A percentile compares a stretch with the other conserved stretches of the same genome.
These are phyloP conservation scores for Neurospora tetrasperma DNA, from an alignment of 495 filamentous ascomycete species.

Conservation along the genomic window DNA sequence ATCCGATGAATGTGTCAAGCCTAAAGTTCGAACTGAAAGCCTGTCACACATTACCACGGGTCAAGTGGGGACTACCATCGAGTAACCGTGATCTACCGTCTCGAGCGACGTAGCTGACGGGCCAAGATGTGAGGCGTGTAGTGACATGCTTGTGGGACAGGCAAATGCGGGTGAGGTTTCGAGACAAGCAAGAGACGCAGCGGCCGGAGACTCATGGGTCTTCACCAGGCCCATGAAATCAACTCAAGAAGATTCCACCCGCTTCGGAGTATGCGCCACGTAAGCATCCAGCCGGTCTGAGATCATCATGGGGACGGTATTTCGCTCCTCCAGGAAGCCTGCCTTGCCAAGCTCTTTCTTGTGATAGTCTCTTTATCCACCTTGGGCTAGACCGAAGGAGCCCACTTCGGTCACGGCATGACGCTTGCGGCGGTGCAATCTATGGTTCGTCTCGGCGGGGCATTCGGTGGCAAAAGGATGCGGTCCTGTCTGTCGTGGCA, in stretches of 20 bases:
- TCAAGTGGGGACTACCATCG: constrained; percentile 8
- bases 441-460: constrained; percentile 4
- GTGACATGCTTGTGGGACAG: constrained; percentile 23
- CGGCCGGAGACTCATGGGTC: not conserved
- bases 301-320: not conserved
- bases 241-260: not conserved
- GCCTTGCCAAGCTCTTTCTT: constrained; percentile 1
- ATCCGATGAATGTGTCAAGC: constrained; percentile 2
- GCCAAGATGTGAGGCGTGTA: constrained; percentile 16
- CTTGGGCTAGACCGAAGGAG: constrained; percentile 5
- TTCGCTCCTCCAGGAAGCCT: not conserved
- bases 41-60: constrained; percentile 14
- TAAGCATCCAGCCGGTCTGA: constrained; percentile 2
- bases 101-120: constrained; percentile 9
- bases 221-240: constrained; percentile 3
- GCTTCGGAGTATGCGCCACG: constrained; percentile 7
- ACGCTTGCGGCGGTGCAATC: constrained; percentile 12
- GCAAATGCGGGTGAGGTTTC: constrained; percentile 13
- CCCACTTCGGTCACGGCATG: constrained; percentile 11
- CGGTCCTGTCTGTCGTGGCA: constrained; percentile 14
- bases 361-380: constrained; percentile 5
- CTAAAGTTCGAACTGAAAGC: not conserved
- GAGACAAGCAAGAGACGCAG: constrained; percentile 11
- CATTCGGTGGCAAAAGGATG: constrained; percentile 9
- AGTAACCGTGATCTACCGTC: not conserved